A percentile compares a stretch with the other conserved stretches of the same genome.
Conservation (phyloP, 108 stramenopile species). For the Aurantiochytrium sp. region DNA sequence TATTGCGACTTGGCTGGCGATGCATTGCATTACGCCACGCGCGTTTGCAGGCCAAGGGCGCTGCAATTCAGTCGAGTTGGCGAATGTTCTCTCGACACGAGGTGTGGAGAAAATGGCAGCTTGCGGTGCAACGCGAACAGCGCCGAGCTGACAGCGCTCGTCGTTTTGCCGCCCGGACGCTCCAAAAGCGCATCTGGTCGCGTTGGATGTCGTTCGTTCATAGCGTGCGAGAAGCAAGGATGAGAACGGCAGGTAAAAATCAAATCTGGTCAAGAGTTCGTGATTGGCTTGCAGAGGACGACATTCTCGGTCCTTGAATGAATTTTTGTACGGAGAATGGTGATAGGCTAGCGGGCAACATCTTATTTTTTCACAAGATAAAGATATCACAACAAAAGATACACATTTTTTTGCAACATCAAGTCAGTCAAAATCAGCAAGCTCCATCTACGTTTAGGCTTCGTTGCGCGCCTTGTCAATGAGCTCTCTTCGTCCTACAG, state of each 20-base stretch:
- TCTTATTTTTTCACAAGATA: background rate
- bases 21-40: background rate
- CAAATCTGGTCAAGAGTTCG: constrained; percentile 4
- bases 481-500: background rate
- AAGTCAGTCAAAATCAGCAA: no score
- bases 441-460: no score
- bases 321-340: background rate
- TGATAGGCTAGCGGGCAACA: background rate
- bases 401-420: no score
- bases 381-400: background rate
- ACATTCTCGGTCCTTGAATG: background rate
- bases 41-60: background rate
- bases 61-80: background rate
- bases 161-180: background rate
- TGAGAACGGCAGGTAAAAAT: background rate
- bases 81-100: background rate
- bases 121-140: background rate
- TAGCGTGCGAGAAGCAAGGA: background rate
- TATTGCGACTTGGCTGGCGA: background rate
- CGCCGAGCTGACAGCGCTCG: no score
- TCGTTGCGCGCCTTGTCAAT: background rate
- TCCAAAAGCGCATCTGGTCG: background rate
- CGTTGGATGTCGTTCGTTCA: background rate
- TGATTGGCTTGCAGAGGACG: background rate
- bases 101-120: background rate